Base-by-base conservation (phyloP, 108 stramenopile species). In the Epipyxis sp. region DNA sequence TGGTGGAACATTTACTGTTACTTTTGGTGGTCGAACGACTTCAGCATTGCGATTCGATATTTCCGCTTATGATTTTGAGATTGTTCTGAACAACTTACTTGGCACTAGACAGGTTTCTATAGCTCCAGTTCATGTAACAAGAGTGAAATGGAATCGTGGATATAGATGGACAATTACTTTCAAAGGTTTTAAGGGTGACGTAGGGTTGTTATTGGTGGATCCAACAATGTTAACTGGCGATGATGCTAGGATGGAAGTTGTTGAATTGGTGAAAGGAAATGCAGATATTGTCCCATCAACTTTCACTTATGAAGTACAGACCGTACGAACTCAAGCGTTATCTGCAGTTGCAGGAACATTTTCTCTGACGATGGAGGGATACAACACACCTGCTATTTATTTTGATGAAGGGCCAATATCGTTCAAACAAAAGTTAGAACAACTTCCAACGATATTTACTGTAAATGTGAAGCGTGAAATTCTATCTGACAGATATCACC, bases 241-340 rank as follows among this genome's bases (percentile, higher is more conserved):
- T 32, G 90, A 86, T 27, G 87, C 90, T 25, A 40, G 72, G 16
- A 76, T 91, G 6, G 62, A 59, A 3, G 90, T 93, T 32, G 42
- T 39, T 6, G 90, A 91, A 83, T 69, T 83, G 13, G 79, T 45
- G 6, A 71, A 59, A 10, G 93, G 93, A 34, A 77, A 65, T 34
- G 90, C 89, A 43, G 91, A 92, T 69, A 86, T 93, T 59, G 84
- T 83, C 76, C 92, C 93, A 1, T 89, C 89, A 42, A 62, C 84
- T n/a, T 94, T 81, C 86, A 90, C 92, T 1, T 77, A 88, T 57
- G 93, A 94, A 80, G 83, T 91, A 57, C 93, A 94, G 83, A 89
- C 89, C 35, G 79, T 92, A 27, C 84, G 40, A 16, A 45, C 67
- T 20, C 30, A 59, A 1, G 71, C 86, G 1, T 59, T 79, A 13